Conservation (phyloP, 1,284 basidiomycete species). For the Ganoderma boninense region DNA sequence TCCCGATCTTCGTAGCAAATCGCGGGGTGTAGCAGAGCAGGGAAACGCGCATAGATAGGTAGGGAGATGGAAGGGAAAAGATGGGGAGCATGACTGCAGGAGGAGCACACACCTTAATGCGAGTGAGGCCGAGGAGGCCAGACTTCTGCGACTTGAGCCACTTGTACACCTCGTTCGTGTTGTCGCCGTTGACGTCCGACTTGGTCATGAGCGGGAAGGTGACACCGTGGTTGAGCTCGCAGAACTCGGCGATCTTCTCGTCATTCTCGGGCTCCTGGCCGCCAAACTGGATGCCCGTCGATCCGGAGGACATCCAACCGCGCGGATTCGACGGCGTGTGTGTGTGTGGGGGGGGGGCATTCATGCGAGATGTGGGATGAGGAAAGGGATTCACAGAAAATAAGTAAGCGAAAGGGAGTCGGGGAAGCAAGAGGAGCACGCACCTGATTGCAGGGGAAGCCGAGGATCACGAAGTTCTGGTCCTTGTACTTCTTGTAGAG, state of each 20-base stretch:
- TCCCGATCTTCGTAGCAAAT: no score
- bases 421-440: slow-evolving; percentile 28
- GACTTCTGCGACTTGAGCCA: slow-evolving; percentile 86
- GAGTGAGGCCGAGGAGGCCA: slow-evolving; percentile 75
- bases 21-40: background rate
- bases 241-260: slow-evolving; percentile 72
- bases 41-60: background rate
- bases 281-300: slow-evolving; percentile 59
- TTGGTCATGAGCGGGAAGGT: slow-evolving; percentile 88
- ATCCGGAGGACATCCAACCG: background rate
- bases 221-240: slow-evolving; percentile 81
- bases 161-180: slow-evolving; percentile 82
- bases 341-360: background rate
- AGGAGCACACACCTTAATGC: slow-evolving; percentile 73
- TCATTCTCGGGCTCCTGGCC: slow-evolving; percentile 83
- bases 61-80: background rate
- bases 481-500: slow-evolving; percentile 88
- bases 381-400: background rate
- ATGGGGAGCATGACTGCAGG: background rate
- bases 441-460: slow-evolving; percentile 94
- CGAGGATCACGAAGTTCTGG: slow-evolving; percentile 79
- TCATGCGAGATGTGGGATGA: background rate
- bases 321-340: background rate
- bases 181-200: slow-evolving; percentile 91
- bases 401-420: background rate